Evolutionary conservation across 805 yeast species (phyloP).

Genomic region (Saccharomycopsis fibuligera): DNA sequence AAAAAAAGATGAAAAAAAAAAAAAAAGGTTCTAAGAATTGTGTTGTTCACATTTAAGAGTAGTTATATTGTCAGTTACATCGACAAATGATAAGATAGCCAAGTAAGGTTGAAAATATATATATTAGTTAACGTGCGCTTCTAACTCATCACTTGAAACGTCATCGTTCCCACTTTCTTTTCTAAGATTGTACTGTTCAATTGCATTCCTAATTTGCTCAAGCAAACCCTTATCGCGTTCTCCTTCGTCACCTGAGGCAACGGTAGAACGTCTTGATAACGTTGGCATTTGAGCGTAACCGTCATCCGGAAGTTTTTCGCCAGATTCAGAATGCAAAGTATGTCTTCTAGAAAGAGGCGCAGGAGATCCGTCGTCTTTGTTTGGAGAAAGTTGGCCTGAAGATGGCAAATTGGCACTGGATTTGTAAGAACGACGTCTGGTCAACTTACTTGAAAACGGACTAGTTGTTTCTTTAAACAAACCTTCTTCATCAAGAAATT

Average conservation of each 20-base stretch:
- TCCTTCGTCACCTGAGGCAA: slow-evolving; percentile 16
- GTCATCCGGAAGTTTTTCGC: slow-evolving; percentile 3
- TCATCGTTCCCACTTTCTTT: slow-evolving; percentile 32
- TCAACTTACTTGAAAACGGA: slow-evolving; percentile 47
- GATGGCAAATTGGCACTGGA: slow-evolving; percentile 60
- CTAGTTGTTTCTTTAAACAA: slow-evolving; percentile 28
- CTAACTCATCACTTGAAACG: slow-evolving; percentile 51
- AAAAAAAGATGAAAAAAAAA: too few species aligned
- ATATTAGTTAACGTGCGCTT: slow-evolving; percentile 34
- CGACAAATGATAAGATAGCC: too few species aligned
- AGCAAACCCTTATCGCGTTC: slow-evolving; percentile 28
- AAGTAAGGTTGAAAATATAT: too few species aligned
- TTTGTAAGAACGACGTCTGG: slow-evolving; percentile 68
- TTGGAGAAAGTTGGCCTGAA: slow-evolving; percentile 35
- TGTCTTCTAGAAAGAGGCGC: slow-evolving; percentile 24
- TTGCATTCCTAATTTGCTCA: slow-evolving; percentile 37
- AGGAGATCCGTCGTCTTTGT: slow-evolving; percentile 43
- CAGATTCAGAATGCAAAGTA: slow-evolving; percentile 7
- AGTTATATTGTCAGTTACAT: too few species aligned
- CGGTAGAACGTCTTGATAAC: slow-evolving; percentile 7
- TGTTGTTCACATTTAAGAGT: too few species aligned
- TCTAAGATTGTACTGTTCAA: slow-evolving; percentile 28
- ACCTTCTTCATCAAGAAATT: slow-evolving; percentile 21
- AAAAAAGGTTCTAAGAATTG: too few species aligned
- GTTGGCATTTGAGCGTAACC: slow-evolving; percentile 1